A percentile compares a stretch with the other conserved stretches of the same genome.
phyloP scores from a whole-genome alignment of 2,329 filamentous ascomycete species.

The Aspergillus thermomutatus region DNA sequence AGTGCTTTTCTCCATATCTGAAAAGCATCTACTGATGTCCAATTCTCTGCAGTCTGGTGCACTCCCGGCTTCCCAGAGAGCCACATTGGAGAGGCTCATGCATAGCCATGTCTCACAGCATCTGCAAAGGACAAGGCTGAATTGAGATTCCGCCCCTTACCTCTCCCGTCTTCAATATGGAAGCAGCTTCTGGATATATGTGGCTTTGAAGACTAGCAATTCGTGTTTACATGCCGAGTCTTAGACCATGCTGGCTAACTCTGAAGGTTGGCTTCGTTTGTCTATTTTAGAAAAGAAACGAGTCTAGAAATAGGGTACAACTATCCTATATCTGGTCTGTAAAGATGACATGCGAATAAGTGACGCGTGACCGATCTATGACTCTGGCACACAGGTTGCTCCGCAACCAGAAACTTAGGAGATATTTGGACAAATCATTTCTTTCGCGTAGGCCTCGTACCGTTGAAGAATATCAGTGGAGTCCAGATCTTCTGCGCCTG shows the following conservation, averaged over 20 bases:
- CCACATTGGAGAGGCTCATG: conserved; percentile 28
- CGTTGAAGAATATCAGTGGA: conserved; percentile 53
- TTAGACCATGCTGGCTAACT: background rate
- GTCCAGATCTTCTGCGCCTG: conserved; percentile 41
- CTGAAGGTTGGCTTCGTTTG: background rate
- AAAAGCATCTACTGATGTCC: background rate
- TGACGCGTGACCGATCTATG: background rate
- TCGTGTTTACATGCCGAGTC: background rate
- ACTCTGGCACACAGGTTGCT: background rate
- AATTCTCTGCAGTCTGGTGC: conserved; percentile 23
- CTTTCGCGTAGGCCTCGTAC: conserved; percentile 52
- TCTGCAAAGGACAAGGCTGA: conserved; percentile 9
- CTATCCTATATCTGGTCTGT: background rate
- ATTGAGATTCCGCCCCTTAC: background rate
- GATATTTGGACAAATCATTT: conserved; percentile 45
- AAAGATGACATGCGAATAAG: background rate
- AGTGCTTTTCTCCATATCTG: background rate
- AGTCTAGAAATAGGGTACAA: background rate
- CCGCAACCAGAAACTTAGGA: background rate
- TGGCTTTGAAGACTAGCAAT: background rate
- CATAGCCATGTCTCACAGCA: conserved; percentile 21
- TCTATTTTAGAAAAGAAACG: background rate
- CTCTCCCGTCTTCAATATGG: background rate
- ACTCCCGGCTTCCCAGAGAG: conserved; percentile 25
- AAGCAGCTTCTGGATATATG: background rate